Evolutionary conservation across 1,139 yeast genomes (phyloP), one percentile per base, ranked within the genome.

Genomic region (Wickerhamiella infanticola): DNA sequence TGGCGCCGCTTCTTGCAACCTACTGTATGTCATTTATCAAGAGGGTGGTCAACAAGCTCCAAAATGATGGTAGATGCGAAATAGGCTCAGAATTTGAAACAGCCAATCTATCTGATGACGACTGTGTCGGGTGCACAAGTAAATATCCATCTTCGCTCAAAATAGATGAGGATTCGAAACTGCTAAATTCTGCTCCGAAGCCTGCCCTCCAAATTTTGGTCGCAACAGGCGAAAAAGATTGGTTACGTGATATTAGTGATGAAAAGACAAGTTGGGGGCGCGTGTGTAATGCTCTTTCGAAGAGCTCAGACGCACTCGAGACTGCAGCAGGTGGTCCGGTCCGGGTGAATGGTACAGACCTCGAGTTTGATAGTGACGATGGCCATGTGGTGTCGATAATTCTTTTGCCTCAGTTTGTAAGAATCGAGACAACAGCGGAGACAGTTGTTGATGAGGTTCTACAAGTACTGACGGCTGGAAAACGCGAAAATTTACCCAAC

Each of bases 161-260:
- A 50, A 64, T 80, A 35, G 79, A 77, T 6, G 63, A 63, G 7
- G 74, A 65, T 6, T 63, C 66, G 31, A 71, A 77, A 5, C 67
- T 90, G 36, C 85, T 82, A 75, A 77, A 81, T 47, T 69, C 86
- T 3, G 77, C 94, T 1, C 72, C 72, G 52, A 77, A 81, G 2
- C 77, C 76, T 48, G 80, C 77, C 5, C 58, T 81, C 24, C 96
- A 88, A 54, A 66, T 85, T 33, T 63, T 86, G 23, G 78, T 88
- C 0, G 79, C 95, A 2, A 85, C 96, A 0, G 94, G 93, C 11
- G 77, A 79, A 54, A 61, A 74, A 1, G 95, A 90, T 63, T 90
- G 98, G 97, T 67, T 64, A 5, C 93, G 77, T 51, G 81, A 81
- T 58, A 85, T 94, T 9, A 64, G 73, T 7, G 80, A 74, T 42